These are phyloP conservation scores for Erigeron philadelphicus DNA, from an alignment of 140 eudicot genomes.

Conservation along the genomic window DNA sequence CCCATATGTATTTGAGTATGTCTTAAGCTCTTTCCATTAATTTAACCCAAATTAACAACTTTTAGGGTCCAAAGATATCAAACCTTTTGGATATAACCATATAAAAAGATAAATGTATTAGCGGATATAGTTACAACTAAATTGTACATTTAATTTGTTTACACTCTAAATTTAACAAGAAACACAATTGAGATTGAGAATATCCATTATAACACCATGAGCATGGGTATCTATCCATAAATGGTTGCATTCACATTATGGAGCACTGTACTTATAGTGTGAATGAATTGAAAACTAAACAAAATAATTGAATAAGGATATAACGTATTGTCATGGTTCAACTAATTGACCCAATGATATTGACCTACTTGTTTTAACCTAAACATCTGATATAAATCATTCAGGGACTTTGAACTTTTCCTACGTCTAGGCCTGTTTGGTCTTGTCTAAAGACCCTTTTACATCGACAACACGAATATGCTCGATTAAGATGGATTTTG, in stretches of 20 bases:
- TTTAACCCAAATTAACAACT: no score
- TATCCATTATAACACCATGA: neutral
- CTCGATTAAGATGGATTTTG: slow-evolving; percentile 2
- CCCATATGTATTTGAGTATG: no score
- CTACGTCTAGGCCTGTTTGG: neutral
- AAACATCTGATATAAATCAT: neutral
- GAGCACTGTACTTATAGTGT: slow-evolving; percentile 11
- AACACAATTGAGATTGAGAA: slow-evolving; percentile 1
- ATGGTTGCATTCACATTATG: slow-evolving; percentile 22
- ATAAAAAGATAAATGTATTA: neutral
- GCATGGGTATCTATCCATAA: neutral
- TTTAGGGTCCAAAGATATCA: neutral
- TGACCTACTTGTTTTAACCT: slow-evolving; percentile 20
- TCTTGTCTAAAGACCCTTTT: slow-evolving; percentile 12
- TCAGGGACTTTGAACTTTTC: slow-evolving; percentile 17
- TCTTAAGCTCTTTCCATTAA: no score
- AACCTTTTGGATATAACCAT: neutral
- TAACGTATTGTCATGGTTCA: slow-evolving; percentile 14
- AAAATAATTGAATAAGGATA: slow-evolving; percentile 16
- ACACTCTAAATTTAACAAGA: neutral
- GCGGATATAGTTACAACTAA: neutral
- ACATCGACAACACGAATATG: slow-evolving; percentile 10
- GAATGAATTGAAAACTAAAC: slow-evolving; percentile 25
- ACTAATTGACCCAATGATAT: slow-evolving; percentile 21
- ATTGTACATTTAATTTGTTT: neutral